Base-by-base conservation (phyloP, 306 rosid genomes). In the Castanopsis chinensis region DNA sequence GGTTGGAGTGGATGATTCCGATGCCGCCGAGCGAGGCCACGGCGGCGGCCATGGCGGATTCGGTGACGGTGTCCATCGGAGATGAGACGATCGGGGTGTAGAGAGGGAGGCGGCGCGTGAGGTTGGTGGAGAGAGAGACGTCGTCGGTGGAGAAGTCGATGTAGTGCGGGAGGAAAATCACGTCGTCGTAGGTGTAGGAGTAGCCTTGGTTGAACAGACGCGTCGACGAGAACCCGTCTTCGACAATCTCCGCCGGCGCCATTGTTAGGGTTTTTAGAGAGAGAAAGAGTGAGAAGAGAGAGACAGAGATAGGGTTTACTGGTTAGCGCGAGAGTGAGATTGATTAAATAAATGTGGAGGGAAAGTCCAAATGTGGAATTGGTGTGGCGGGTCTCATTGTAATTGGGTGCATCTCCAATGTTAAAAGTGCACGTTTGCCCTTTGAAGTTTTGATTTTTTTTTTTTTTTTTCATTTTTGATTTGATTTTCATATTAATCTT, bases 61-160 rank as follows among this genome's bases (percentile, higher is more conserved):
- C 98, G 9, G 96, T 92, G 58, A 94, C 93, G 17, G 97, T 92
- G 75, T 94, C 98, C 98, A 94, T 92, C 0, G 98, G 98, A n/a
- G 98, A 94, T n/a, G 98, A 89, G 15, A 92, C 91, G 74, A 92
- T 75, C 51, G 98, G 98, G n/a, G 86, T 61, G 15, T 88, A 76
- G 68, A 92, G 94, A 0, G 85, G 55, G 67, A 94, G 6, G 33
- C 85, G 87, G 71, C 97, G 96, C 63, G 85, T 84, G 81, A 94
- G 89, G 3, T 73, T 79, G 55, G 98, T 80, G 76, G 83, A 67
- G 54, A 92, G 88, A 27, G 73, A 77, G 79, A 94, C 98, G 10
- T 88, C 64, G 37, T 90, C 97, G 21, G 94, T 89, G 53, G 97
- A 76, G 85, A 94, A 94, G 86, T 92, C 98, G 75, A 94, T 94